Evolutionary conservation across 2,329 filamentous ascomycete genomes (phyloP).

Genomic region (Fonsecaea pedrosoi): DNA sequence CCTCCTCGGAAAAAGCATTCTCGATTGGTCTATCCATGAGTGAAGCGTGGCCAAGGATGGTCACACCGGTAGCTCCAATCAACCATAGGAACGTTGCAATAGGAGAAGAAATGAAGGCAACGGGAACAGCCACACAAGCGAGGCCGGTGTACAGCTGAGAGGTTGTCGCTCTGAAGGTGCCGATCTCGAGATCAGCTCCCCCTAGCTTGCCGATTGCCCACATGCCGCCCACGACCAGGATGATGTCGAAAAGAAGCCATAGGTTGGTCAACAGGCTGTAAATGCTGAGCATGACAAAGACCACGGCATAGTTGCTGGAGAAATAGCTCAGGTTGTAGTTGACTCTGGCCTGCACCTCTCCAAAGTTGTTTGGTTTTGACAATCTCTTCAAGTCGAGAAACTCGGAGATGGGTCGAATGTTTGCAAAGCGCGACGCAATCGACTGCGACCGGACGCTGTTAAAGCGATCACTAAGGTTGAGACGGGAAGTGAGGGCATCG

Average conservation of each 20-base stretch:
- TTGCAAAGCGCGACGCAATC: constrained; percentile 82
- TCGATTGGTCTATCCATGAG: constrained; percentile 99
- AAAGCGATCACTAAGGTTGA: constrained; percentile 86
- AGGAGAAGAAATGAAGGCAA: constrained; percentile 84
- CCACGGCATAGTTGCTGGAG: constrained; percentile 95
- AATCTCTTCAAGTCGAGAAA: constrained; percentile 96
- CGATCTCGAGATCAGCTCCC: constrained; percentile 86
- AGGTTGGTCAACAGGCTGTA: constrained; percentile 92
- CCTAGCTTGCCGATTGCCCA: constrained; percentile 90
- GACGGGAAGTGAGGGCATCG: constrained; percentile 86
- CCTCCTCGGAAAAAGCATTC: constrained; percentile 99
- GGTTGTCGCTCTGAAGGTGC: constrained; percentile 79
- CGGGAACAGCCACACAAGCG: constrained; percentile 79
- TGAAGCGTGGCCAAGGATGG: constrained; percentile 90
- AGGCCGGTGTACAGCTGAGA: constrained; percentile 94
- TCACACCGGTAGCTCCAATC: constrained; percentile 91
- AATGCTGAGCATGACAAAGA: constrained; percentile 94
- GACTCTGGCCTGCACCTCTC: constrained; percentile 86
- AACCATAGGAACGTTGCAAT: constrained; percentile 90
- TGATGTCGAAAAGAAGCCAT: constrained; percentile 86
- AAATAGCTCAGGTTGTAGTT: constrained; percentile 98
- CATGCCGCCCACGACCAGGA: constrained; percentile 84
- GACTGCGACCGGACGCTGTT: constrained; percentile 80
- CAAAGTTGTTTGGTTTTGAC: constrained; percentile 91
- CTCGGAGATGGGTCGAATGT: constrained; percentile 87